A percentile compares a stretch with the other conserved stretches of the same genome.
phyloP scores from a whole-genome alignment of 1,284 basidiomycete genomes.

The Cryptococcus wingfieldii region DNA sequence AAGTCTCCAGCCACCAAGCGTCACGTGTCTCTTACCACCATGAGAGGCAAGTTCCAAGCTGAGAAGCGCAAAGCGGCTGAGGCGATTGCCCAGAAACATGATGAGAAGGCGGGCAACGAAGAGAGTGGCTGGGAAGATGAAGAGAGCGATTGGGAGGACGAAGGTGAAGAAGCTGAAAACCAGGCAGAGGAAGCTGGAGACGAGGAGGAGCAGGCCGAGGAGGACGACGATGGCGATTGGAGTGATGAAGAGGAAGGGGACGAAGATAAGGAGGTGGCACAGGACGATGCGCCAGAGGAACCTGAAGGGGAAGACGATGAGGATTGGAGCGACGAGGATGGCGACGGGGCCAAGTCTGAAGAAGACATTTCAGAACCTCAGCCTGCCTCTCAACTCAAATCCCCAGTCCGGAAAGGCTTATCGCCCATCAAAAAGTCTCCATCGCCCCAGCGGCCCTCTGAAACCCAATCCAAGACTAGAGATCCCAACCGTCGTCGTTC shows the following conservation, averaged over 20 bases:
- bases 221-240: conserved; percentile 4
- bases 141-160: conserved; percentile 23
- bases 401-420: too few relatives aligned
- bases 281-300: neutral
- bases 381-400: too few relatives aligned
- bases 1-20: conserved; percentile 14
- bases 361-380: neutral
- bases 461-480: neutral
- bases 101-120: conserved; percentile 13
- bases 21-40: conserved; percentile 40
- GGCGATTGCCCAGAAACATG: conserved; percentile 17
- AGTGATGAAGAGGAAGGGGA: conserved; percentile 7
- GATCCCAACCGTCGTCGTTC: conserved; percentile 5
- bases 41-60: conserved; percentile 37
- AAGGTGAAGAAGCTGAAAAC: conserved; percentile 3
- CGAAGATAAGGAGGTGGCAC: neutral
- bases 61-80: conserved; percentile 41
- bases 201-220: conserved; percentile 23
- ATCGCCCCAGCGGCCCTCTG: neutral
- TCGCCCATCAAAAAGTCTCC: neutral
- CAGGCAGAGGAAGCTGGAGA: conserved; percentile 9
- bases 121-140: conserved; percentile 23
- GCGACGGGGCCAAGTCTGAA: neutral
- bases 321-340: neutral
- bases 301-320: neutral